phyloP scores from a whole-genome alignment of 1,284 basidiomycete species.

The Ceratobasidium sp. region DNA sequence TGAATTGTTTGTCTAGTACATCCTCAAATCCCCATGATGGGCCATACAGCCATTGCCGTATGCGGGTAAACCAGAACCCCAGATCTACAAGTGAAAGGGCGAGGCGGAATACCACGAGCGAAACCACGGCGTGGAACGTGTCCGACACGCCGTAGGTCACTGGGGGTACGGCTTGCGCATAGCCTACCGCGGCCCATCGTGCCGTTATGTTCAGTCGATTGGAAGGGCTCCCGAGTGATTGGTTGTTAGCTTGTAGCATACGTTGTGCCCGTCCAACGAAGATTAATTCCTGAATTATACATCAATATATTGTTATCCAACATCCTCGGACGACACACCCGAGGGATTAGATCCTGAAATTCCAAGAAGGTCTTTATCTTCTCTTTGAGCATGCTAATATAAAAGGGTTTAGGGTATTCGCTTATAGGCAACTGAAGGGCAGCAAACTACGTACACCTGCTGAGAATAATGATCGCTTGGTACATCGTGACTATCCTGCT shows the following conservation, averaged over 20 bases:
- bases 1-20: conserved; percentile 51
- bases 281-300: conserved; percentile 52
- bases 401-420: conserved; percentile 44
- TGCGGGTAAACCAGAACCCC: conserved; percentile 51
- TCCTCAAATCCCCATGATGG: conserved; percentile 49
- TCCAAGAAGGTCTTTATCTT: conserved; percentile 56
- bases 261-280: conserved; percentile 56
- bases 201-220: conserved; percentile 57
- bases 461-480: conserved; percentile 1
- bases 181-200: conserved; percentile 42
- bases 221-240: conserved; percentile 55
- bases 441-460: conserved; percentile 18
- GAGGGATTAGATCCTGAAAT: conserved; percentile 56
- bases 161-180: conserved; percentile 8
- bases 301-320: background rate
- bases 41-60: conserved; percentile 46
- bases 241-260: conserved; percentile 56
- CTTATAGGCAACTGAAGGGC: background rate
- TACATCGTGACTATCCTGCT: background rate
- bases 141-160: conserved; percentile 8
- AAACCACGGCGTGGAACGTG: conserved; percentile 25
- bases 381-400: conserved; percentile 53
- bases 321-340: conserved; percentile 38
- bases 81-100: conserved; percentile 54
- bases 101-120: conserved; percentile 50